These are phyloP conservation scores for Sistotremastrum niveocremeum DNA, from an alignment of 768 basidiomycete species.

Conservation along the genomic window DNA sequence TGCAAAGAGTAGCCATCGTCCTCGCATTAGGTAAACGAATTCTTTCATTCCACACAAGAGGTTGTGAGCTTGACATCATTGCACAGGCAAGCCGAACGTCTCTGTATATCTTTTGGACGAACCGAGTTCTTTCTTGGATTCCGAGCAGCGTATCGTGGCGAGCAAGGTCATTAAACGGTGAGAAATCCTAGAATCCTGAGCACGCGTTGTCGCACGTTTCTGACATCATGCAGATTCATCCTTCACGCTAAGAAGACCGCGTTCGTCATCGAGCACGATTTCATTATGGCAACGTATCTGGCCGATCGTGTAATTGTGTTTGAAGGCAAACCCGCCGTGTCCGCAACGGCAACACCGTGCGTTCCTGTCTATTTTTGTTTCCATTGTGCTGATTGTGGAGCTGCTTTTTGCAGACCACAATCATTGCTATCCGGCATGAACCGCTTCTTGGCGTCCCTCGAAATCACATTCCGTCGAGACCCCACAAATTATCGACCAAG, in stretches of 20 bases:
- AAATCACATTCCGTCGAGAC: conserved; percentile 97
- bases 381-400: too few relatives aligned
- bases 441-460: conserved; percentile 85
- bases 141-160: conserved; percentile 98
- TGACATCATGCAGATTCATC: conserved; percentile 48
- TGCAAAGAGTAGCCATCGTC: conserved; percentile 94
- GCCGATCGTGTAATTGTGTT: conserved; percentile 96
- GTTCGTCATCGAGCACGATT: conserved; percentile 99
- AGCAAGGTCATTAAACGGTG: conserved; percentile 96
- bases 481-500: conserved; percentile 88
- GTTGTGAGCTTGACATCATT: conserved; percentile 1
- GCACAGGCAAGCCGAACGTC: conserved; percentile 56
- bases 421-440: conserved; percentile 96
- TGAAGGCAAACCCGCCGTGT: conserved; percentile 71
- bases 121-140: conserved; percentile 89
- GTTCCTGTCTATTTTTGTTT: conserved; percentile 15
- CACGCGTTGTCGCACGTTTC: conserved; percentile 1
- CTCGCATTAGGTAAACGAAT: conserved; percentile 60
- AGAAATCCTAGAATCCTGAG: conserved; percentile 6
- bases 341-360: conserved; percentile 85
- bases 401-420: conserved; percentile 51
- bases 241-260: conserved; percentile 96
- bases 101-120: conserved; percentile 94
- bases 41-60: neutral
- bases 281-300: conserved; percentile 99